A percentile compares a stretch with the other conserved stretches of the same genome.
Evolutionary conservation across 257 asterid species (phyloP).

Genomic region (Jacaranda copaia): DNA sequence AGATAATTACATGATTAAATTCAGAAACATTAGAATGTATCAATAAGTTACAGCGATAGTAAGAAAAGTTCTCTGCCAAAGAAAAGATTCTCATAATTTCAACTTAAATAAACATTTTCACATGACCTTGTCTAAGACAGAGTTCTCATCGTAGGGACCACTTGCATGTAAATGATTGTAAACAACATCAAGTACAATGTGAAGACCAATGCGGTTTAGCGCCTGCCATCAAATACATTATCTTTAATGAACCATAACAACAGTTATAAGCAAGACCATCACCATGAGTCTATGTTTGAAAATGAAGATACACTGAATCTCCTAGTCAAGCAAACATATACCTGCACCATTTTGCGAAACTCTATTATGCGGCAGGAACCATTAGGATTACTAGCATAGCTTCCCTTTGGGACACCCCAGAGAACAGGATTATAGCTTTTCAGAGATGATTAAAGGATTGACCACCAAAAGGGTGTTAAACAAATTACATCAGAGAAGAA

Average conservation of each 20-base stretch:
- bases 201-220: conserved; percentile 81
- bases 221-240: conserved; percentile 66
- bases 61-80: background rate
- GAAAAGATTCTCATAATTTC: background rate
- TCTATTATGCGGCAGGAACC: conserved; percentile 81
- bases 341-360: conserved; percentile 98
- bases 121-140: conserved; percentile 87
- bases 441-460: conserved; percentile 38
- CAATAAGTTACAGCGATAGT: background rate
- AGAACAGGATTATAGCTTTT: conserved; percentile 92
- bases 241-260: background rate
- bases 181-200: conserved; percentile 88
- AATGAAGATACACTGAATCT: conserved; percentile 19
- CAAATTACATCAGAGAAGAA: conserved; percentile 21
- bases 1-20: background rate
- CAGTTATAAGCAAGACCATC: conserved; percentile 1
- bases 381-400: conserved; percentile 84
- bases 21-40: background rate
- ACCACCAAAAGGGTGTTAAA: conserved; percentile 30
- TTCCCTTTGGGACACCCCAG: conserved; percentile 99
- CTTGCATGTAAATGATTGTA: conserved; percentile 93
- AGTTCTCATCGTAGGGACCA: conserved; percentile 73
- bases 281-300: background rate
- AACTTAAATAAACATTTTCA: conserved; percentile 25
- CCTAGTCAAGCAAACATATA: conserved; percentile 33